phyloP scores from a whole-genome alignment of 208 protist species.

The Angomonas ambiguus region DNA sequence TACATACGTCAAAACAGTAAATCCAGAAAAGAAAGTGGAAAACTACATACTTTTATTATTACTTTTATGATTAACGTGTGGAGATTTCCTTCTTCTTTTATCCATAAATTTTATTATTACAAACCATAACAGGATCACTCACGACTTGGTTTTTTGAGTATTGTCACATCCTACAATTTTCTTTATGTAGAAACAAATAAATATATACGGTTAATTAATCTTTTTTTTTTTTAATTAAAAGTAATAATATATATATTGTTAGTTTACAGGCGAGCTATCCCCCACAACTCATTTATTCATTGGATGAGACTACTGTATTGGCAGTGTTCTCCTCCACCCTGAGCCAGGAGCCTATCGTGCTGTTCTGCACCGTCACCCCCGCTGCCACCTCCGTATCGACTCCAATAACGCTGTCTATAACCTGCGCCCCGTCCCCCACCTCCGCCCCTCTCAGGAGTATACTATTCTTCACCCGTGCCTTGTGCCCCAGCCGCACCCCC shows the following conservation, averaged over 20 bases:
- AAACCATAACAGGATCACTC: too few relatives aligned
- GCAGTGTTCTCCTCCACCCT: background rate
- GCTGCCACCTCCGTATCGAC: slow-evolving; percentile 47
- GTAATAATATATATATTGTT: slow-evolving; percentile 1
- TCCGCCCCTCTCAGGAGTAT: slow-evolving; percentile 69
- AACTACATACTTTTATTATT: background rate
- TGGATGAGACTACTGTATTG: background rate
- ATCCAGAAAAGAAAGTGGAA: too few relatives aligned
- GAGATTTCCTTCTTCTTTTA: background rate
- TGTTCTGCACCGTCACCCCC: slow-evolving; percentile 27
- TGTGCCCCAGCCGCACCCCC: slow-evolving; percentile 53
- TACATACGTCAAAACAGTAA: background rate
- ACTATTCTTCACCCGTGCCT: slow-evolving; percentile 62
- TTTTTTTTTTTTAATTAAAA: background rate
- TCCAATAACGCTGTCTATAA: slow-evolving; percentile 56
- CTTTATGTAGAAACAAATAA: too few relatives aligned
- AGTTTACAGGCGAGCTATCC: too few relatives aligned
- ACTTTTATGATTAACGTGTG: background rate
- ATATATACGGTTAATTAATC: background rate
- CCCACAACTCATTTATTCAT: too few relatives aligned
- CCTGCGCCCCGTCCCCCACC: slow-evolving; percentile 45
- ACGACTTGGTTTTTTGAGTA: too few relatives aligned
- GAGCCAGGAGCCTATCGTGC: slow-evolving; percentile 42
- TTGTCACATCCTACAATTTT: too few relatives aligned
- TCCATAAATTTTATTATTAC: background rate